Base-by-base conservation (phyloP, 441 rosid genomes). In the Croton setiger region DNA sequence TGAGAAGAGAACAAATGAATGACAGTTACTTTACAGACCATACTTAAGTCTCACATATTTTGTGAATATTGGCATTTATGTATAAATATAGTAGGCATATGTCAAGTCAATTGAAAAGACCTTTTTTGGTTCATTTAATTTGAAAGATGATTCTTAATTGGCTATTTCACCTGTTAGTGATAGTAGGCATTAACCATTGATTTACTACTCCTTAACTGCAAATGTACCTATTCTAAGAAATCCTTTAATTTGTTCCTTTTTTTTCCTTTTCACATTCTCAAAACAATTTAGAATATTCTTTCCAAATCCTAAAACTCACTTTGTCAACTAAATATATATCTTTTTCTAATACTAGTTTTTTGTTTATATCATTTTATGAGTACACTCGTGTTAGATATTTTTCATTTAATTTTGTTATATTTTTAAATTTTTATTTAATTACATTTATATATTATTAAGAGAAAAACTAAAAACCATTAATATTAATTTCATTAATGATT, bases 81-180 rank as follows among this genome's bases (percentile, higher is more conserved):
- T 10, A 23, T 20, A 21, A 4, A 49, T 7, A 13, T 49, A 15
- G 9, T 7, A 4, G 68, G 69, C 68, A 63, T 17, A 54, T 45
- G 67, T 54, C 71, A 44, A 68, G 13, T 60, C 54, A 45, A 10
- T 18, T 57, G 56, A 56, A 67, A 67, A 31, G 27, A 10, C n/a
- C 44, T 43, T 1, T 64, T 56, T 57, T 17, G 55, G 18, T 67
- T 66, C 69, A 54, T 39, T 54, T 66, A 53, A 37, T 53, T 39
- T 57, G 52, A 4, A 47, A 47, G 5, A 3, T 47, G n/a, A 47
- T 47, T 47, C 52, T 15, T 48, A 48, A 48, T 48, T 48, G 52
- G 18, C 52, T 17, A 15, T 48, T 15, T 4, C 20, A 48, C 52
- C 52, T 48, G 6, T 48, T 48, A 4, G 52, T 51, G 55, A 51